These are phyloP conservation scores for Diaporthe vexans DNA, from an alignment of 2,329 filamentous ascomycete genomes.

Conservation along the genomic window DNA sequence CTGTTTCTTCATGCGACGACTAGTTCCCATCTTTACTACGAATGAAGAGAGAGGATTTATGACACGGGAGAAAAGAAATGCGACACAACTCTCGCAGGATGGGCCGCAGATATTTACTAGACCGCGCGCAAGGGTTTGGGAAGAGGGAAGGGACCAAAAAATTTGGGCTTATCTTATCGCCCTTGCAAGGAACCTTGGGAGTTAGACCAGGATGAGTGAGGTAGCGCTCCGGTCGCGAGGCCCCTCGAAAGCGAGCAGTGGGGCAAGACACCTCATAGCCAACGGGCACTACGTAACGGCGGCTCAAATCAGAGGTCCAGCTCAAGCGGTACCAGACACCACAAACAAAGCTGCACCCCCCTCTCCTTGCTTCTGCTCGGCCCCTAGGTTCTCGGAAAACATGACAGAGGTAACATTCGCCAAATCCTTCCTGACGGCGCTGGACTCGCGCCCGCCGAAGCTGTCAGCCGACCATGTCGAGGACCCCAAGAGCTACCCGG, in stretches of 20 bases:
- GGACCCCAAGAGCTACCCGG: constrained; percentile 83
- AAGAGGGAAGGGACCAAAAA: constrained; percentile 34
- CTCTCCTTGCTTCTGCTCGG: not conserved
- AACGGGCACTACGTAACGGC: constrained; percentile 34
- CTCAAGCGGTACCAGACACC: not conserved
- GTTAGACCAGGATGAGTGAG: not conserved
- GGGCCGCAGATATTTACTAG: constrained; percentile 14
- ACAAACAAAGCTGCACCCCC: not conserved
- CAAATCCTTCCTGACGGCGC: constrained; percentile 82
- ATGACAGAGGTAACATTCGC: constrained; percentile 92
- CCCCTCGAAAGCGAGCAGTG: constrained; percentile 31
- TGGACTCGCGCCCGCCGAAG: constrained; percentile 85
- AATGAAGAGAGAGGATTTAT: constrained; percentile 41
- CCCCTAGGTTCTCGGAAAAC: constrained; percentile 44
- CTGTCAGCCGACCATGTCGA: constrained; percentile 92
- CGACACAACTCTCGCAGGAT: not conserved
- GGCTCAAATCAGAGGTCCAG: not conserved
- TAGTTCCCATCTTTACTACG: constrained; percentile 79
- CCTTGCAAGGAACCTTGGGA: constrained; percentile 8
- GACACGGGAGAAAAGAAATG: not conserved
- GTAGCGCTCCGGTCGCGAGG: constrained; percentile 20
- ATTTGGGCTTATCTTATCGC: constrained; percentile 38
- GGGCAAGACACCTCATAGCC: not conserved
- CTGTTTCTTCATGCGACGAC: constrained; percentile 96
- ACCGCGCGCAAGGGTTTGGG: constrained; percentile 6